phyloP scores from a whole-genome alignment of 805 yeast species.

The Starmera caribaea region DNA sequence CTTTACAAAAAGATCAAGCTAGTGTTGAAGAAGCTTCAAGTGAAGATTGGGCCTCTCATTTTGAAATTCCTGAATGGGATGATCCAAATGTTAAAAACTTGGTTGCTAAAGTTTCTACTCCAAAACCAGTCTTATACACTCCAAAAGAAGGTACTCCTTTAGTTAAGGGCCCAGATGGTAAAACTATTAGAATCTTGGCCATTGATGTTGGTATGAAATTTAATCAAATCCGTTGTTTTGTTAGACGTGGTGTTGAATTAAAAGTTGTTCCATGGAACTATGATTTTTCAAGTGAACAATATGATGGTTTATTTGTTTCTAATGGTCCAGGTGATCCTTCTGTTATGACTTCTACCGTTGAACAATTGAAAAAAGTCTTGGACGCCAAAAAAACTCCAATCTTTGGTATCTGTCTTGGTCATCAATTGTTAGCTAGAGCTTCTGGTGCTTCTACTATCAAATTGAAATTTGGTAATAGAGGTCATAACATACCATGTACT shows the following conservation, averaged over 20 bases:
- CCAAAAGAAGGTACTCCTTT: constrained; percentile 46
- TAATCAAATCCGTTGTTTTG: constrained; percentile 96
- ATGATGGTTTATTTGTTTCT: constrained; percentile 92
- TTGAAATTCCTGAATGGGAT: constrained; percentile 77
- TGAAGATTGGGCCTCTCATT: constrained; percentile 49
- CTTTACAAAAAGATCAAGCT: constrained; percentile 40
- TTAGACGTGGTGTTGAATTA: constrained; percentile 91
- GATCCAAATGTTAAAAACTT: constrained; percentile 89
- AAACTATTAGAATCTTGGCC: constrained; percentile 73
- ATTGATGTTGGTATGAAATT: constrained; percentile 97
- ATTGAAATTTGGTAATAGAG: constrained; percentile 97
- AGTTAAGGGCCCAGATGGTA: constrained; percentile 61
- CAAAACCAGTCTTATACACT: constrained; percentile 64
- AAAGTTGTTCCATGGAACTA: constrained; percentile 94
- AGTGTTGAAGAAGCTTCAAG: constrained; percentile 21
- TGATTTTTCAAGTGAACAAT: constrained; percentile 69
- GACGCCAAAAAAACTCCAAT: constrained; percentile 71
- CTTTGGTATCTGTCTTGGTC: constrained; percentile 98
- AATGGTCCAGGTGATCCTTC: constrained; percentile 99
- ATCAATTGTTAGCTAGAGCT: constrained; percentile 91
- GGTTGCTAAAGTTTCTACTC: constrained; percentile 82
- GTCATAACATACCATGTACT: constrained; percentile 96
- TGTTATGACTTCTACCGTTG: constrained; percentile 61
- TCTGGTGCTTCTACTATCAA: constrained; percentile 89
- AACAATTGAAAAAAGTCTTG: constrained; percentile 47